Base-by-base conservation (phyloP, 768 basidiomycete genomes). In the Kwoniella shandongensis region DNA sequence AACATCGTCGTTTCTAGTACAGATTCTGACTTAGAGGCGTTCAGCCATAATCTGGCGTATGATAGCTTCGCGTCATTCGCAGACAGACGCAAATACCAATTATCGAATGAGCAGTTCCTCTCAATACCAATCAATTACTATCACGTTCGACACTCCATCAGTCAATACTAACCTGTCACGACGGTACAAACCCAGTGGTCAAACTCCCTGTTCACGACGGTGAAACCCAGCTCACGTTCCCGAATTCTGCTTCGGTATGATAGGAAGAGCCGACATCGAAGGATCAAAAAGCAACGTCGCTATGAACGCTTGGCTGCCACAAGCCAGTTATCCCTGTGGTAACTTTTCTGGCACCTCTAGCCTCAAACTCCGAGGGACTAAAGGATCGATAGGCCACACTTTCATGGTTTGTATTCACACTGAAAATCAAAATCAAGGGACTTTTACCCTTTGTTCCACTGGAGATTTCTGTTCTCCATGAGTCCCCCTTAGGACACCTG, bases 21-120 rank as follows among this genome's bases (percentile, higher is more conserved):
- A 81, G 84, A 85, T 86, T 85, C 84, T 85, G 84, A 79, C 84
- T 85, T 85, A 85, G 85, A 86, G 85, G 85, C 83, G 81, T 86
- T 86, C 84, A 86, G 85, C 83, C 85, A 85, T 86, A 85, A 86
- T 85, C 85, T 84, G 83, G 82, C 85, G 83, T 83, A 84, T 85
- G 84, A 83, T 86, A 85, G 84, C 84, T 84, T 85, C 82, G 82
- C 83, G 78, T 81, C 84, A 85, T 83, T 85, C 82, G 85, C 83
- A 81, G 84, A 85, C 55, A 85, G 83, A 80, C 78, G 82, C 84
- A 85, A 84, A 85, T 84, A 85, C 85, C 85, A 85, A 85, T 82
- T 85, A 84, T 85, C 83, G 85, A 85, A 86, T 84, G 82, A 83
- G 83, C 87, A 80, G 85, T 86, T 86, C 85, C 84, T 86, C n/a